Evolutionary conservation across 163 green algal genomes (phyloP).

Genomic region (Scenedesmus sp.): DNA sequence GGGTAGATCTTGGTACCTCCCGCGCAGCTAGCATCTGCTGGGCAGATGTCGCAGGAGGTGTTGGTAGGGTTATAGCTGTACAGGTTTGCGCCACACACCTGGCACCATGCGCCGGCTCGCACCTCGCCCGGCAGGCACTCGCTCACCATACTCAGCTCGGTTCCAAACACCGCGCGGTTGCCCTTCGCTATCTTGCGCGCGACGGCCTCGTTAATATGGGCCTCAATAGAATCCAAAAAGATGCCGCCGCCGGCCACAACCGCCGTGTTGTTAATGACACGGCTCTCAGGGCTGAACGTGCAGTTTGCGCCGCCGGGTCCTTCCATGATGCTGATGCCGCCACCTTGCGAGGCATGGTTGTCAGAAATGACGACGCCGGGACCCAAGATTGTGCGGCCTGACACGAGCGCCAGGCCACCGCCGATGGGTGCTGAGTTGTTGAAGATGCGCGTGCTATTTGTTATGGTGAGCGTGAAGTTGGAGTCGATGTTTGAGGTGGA

Average conservation of each 20-base stretch:
- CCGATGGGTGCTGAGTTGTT: neutral
- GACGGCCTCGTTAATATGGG: neutral
- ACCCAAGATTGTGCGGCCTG: neutral
- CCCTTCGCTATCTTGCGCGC: neutral
- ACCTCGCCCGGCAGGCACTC: slow-evolving; percentile 7
- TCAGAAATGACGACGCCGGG: neutral
- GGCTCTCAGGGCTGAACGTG: neutral
- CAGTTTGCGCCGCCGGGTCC: neutral
- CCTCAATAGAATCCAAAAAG: neutral
- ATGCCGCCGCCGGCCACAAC: slow-evolving; percentile 19
- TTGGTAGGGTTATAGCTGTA: slow-evolving; percentile 26
- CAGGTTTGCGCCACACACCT: neutral
- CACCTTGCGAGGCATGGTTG: neutral
- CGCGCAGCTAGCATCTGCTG: neutral
- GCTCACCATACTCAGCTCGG: neutral
- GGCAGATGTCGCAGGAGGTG: slow-evolving; percentile 15
- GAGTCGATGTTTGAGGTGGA: neutral
- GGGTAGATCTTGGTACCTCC: neutral
- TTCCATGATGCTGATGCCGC: neutral
- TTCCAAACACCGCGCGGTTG: slow-evolving; percentile 11
- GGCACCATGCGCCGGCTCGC: slow-evolving; percentile 1
- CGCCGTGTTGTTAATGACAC: slow-evolving; percentile 1
- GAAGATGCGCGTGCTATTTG: neutral
- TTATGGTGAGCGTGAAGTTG: neutral
- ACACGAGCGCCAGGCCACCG: neutral